Percentiles rank a stretch among this genome's conserved stretches.
These are phyloP conservation scores for Aquanectria penicillioides DNA, from an alignment of 2,329 filamentous ascomycete species.

Conservation along the genomic window DNA sequence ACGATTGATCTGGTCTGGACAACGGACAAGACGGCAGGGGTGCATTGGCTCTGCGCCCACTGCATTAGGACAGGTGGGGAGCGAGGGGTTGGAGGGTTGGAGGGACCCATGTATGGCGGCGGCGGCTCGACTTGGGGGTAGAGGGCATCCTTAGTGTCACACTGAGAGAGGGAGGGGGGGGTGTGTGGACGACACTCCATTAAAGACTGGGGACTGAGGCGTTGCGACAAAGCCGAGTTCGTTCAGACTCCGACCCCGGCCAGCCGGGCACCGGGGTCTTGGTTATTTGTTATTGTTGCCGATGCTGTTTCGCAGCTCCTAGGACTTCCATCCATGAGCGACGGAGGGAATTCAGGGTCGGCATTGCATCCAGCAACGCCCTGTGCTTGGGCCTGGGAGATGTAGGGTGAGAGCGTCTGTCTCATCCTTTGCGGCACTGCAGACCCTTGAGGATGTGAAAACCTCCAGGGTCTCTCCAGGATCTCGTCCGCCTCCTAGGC, in stretches of 20 bases:
- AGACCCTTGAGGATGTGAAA: slow-evolving; percentile 19
- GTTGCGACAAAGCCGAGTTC: slow-evolving; percentile 37
- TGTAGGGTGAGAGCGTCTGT: slow-evolving; percentile 5
- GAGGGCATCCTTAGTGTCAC: slow-evolving; percentile 40
- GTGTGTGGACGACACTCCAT: slow-evolving; percentile 24
- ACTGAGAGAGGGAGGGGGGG: slow-evolving; percentile 39
- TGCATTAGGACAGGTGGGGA: slow-evolving; percentile 44
- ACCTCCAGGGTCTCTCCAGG: slow-evolving; percentile 27
- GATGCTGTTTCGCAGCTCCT: slow-evolving; percentile 20
- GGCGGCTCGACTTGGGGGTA: slow-evolving; percentile 44
- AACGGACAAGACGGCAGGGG: slow-evolving; percentile 42
- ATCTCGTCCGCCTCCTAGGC: slow-evolving; percentile 26
- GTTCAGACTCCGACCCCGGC: slow-evolving; percentile 41
- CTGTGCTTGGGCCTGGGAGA: background rate
- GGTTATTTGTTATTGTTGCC: slow-evolving; percentile 32
- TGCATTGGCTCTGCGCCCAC: slow-evolving; percentile 41
- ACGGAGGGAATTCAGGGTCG: slow-evolving; percentile 17
- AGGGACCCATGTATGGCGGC: slow-evolving; percentile 41
- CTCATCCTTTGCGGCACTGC: slow-evolving; percentile 7
- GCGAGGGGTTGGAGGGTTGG: slow-evolving; percentile 44
- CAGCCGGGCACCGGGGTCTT: slow-evolving; percentile 33
- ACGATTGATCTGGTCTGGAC: slow-evolving; percentile 45
- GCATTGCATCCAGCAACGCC: slow-evolving; percentile 8
- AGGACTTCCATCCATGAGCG: slow-evolving; percentile 12
- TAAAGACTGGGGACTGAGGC: slow-evolving; percentile 39